phyloP scores from a whole-genome alignment of 2,329 filamentous ascomycete species.

The Xylariaceae sp. region DNA sequence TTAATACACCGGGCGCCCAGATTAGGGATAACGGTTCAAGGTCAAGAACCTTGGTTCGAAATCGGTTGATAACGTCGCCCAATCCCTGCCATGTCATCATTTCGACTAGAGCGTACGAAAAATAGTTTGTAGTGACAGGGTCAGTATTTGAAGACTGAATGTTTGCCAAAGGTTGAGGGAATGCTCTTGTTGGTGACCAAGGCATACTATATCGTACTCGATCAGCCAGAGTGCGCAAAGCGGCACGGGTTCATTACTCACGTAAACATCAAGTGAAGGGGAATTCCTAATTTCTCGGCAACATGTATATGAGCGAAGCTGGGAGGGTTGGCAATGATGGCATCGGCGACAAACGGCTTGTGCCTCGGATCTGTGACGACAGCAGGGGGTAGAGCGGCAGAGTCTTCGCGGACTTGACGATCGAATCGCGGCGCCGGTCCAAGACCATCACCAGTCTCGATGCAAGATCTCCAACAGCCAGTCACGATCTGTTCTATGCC shows the following conservation, averaged over 20 bases:
- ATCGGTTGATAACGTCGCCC: conserved; percentile 87
- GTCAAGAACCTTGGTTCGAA: conserved; percentile 66
- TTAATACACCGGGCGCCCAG: conserved; percentile 78
- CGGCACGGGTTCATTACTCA: conserved; percentile 19
- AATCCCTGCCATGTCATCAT: conserved; percentile 93
- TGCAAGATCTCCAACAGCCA: conserved; percentile 73
- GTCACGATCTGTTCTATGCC: conserved; percentile 67
- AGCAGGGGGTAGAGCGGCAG: conserved; percentile 11
- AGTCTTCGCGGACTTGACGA: conserved; percentile 21
- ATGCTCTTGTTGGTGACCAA: conserved; percentile 81
- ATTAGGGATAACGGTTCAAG: conserved; percentile 76
- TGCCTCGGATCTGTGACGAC: conserved; percentile 16
- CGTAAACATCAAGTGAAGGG: conserved; percentile 75
- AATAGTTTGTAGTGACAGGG: conserved; percentile 64
- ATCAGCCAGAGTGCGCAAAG: conserved; percentile 2
- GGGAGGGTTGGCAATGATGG: conserved; percentile 56
- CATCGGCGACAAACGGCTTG: conserved; percentile 33
- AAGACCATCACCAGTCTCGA: conserved; percentile 64
- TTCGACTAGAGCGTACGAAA: conserved; percentile 81
- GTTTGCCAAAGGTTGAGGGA: conserved; percentile 83
- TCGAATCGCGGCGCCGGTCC: conserved; percentile 43
- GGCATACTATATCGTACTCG: conserved; percentile 58
- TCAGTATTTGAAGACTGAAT: conserved; percentile 69
- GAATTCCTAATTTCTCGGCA: conserved; percentile 63
- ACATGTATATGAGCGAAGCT: conserved; percentile 65